Base-by-base conservation (phyloP, 73 alveolate genomes). In the Durusdinium trenchii region DNA sequence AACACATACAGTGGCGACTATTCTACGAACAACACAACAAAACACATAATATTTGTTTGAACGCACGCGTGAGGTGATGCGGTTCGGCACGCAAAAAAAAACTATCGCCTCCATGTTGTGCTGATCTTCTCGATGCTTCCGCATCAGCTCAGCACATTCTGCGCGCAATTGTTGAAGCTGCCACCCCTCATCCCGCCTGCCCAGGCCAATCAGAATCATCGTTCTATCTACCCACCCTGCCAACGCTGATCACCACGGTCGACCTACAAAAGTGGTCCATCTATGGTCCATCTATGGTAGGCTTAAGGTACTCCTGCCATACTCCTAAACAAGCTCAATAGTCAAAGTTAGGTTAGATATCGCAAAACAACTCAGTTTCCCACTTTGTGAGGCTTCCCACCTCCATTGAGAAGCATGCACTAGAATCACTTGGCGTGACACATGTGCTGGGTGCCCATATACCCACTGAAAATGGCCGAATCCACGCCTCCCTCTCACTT, bases 81-180 rank as follows among this genome's bases (percentile, higher is more conserved):
- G 28, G 64, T 54, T 54, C 20, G 64, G 28, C 64, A 12, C 28
- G 64, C 64, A n/a, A n/a, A n/a, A n/a, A n/a, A n/a, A n/a, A 12
- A 9, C 64, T 9, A 12, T 9, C 64, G 64, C 89, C 93, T 83
- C 75, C 75, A 83, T 6, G 50, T 50, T 4, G 30, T 50, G 93
- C 43, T n/a, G 93, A 38, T 83, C 93, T 50, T 83, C 93, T 18
- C 50, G 93, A n/a, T 83, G 93, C 18, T 50, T 83, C 6, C 75
- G 73, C 71, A 83, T 10, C 75, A 83, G n/a, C 75, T 47, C n/a
- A 38, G 93, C 93, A 32, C 71, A 50, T 51, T 83, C 93, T 35
- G 93, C 35, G 5, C 93, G 93, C 40, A 83, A 36, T 18, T 83
- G 52, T 16, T 83, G 75, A 3, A 50, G 50, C 51, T 50, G 75